Conservation (phyloP, 1,139 yeast genomes). For the Taphrina pruni region DNA sequence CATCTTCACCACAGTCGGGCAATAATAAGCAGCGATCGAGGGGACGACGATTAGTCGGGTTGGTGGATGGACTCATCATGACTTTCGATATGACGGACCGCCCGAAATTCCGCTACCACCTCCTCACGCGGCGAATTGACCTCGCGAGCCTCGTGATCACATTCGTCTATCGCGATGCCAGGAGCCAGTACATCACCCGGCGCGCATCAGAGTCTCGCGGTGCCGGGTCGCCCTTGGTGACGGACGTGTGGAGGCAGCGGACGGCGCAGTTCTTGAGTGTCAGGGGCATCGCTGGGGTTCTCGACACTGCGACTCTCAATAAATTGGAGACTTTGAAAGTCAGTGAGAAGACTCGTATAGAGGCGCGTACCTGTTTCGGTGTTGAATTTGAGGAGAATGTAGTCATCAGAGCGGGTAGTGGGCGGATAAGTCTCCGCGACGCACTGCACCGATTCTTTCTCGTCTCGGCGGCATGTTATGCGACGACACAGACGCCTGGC, state of each 20-base stretch:
- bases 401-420: background rate
- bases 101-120: constrained; percentile 14
- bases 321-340: background rate
- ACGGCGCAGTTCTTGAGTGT: constrained; percentile 4
- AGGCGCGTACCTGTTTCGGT: background rate
- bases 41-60: constrained; percentile 38
- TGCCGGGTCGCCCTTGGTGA: background rate
- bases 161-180: constrained; percentile 26
- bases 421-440: constrained; percentile 4
- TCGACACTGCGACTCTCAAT: background rate
- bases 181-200: constrained; percentile 17
- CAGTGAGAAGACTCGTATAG: background rate
- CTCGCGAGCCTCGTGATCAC: constrained; percentile 34
- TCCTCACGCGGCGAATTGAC: constrained; percentile 23
- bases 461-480: constrained; percentile 15
- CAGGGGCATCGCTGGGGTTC: background rate
- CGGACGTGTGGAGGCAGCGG: background rate
- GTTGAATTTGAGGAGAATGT: background rate
- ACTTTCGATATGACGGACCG: constrained; percentile 23
- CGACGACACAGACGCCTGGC: background rate
- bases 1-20: background rate
- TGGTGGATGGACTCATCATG: constrained; percentile 38
- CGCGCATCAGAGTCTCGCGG: constrained; percentile 18
- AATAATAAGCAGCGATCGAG: background rate
- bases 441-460: constrained; percentile 34